A percentile compares a stretch with the other conserved stretches of the same genome.
Evolutionary conservation across 495 filamentous ascomycete genomes (phyloP).

Genomic region (Penicillium paxilli): DNA sequence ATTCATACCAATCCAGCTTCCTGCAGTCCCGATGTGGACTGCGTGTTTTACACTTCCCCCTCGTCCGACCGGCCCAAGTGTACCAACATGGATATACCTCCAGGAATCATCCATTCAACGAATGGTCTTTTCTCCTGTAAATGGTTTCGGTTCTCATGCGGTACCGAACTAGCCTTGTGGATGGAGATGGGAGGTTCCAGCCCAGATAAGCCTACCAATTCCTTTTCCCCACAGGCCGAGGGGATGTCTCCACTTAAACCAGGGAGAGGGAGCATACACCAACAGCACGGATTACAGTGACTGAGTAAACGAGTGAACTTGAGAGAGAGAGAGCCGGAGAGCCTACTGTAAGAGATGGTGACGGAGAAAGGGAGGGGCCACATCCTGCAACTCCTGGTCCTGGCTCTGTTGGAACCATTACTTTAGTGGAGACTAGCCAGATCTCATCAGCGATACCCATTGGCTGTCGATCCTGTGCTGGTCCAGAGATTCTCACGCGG

Average conservation of each 20-base stretch:
- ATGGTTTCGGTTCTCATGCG: background rate
- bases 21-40: slow-evolving; percentile 3
- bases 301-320: too few relatives aligned
- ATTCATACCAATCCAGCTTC: background rate
- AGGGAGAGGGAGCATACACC: too few relatives aligned
- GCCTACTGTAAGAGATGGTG: too few relatives aligned
- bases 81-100: slow-evolving; percentile 14
- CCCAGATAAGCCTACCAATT: slow-evolving; percentile 6
- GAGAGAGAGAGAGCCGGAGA: too few relatives aligned
- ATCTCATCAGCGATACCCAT: slow-evolving; percentile 9
- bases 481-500: slow-evolving; percentile 13
- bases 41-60: slow-evolving; percentile 2
- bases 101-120: background rate
- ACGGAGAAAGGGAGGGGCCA: slow-evolving; percentile 2
- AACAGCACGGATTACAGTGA: too few relatives aligned
- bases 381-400: background rate
- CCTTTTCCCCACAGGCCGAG: background rate
- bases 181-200: background rate
- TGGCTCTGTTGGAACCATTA: slow-evolving; percentile 5
- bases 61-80: slow-evolving; percentile 3
- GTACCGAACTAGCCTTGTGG: slow-evolving; percentile 1
- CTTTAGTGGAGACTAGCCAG: slow-evolving; percentile 3
- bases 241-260: slow-evolving; percentile 1
- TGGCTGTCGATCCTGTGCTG: slow-evolving; percentile 19
- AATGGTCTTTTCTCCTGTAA: background rate